These are phyloP conservation scores for Dacryopinax spathularia DNA, from an alignment of 768 basidiomycete genomes.

Conservation along the genomic window DNA sequence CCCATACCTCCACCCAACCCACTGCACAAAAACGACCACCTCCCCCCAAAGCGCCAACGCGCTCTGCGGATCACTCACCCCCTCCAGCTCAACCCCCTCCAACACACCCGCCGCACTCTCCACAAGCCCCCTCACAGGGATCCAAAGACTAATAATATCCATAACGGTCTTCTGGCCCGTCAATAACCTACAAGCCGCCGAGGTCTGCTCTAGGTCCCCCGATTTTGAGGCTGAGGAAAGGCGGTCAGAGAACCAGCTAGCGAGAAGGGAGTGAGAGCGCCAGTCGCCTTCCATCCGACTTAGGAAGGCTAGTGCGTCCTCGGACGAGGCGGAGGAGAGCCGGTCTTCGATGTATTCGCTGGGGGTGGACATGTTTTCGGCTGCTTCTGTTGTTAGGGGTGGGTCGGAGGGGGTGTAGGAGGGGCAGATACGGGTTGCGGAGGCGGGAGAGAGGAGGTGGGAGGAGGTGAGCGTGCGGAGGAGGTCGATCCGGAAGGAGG, in stretches of 20 bases:
- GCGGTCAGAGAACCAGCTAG: neutral
- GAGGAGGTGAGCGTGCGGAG: neutral
- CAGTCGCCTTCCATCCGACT: neutral
- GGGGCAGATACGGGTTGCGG: neutral
- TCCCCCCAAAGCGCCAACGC: conserved; percentile 65
- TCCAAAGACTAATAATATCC: neutral
- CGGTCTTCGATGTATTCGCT: neutral
- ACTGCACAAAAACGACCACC: conserved; percentile 62
- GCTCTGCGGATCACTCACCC: conserved; percentile 50
- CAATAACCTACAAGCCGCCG: neutral
- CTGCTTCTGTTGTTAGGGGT: neutral
- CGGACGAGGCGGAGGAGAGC: neutral
- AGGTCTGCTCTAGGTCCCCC: neutral
- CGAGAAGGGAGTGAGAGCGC: neutral
- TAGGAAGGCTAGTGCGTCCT: conserved; percentile 1
- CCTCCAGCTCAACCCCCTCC: neutral
- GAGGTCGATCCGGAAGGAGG: neutral
- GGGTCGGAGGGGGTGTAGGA: neutral
- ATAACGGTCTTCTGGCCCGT: neutral
- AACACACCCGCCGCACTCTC: neutral
- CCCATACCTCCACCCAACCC: conserved; percentile 48
- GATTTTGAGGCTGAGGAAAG: neutral
- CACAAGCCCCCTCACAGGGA: neutral
- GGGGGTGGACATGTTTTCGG: neutral
- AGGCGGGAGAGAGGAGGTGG: neutral